Evolutionary conservation across 371 early-diverging fungal genomes (phyloP).

Genomic region (Lichtheimia hyalospora): DNA sequence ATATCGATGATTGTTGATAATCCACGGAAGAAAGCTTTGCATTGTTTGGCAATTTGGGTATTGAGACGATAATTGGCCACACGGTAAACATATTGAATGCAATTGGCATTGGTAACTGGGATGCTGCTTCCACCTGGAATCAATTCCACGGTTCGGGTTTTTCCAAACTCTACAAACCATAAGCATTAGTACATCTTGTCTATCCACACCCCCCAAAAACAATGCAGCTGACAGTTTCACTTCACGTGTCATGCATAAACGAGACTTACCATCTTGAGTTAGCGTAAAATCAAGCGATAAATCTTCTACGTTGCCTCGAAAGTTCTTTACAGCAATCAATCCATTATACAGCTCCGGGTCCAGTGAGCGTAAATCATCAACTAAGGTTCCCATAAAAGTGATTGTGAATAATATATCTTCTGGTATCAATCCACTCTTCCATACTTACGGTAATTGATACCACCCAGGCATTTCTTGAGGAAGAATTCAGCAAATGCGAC

Average conservation of each 20-base stretch:
- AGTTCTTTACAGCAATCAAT: conserved; percentile 79
- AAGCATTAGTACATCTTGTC: background rate
- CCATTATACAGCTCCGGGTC: conserved; percentile 88
- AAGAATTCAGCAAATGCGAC: conserved; percentile 93
- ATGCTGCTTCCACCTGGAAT: conserved; percentile 74
- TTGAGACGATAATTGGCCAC: conserved; percentile 80
- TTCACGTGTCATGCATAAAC: background rate
- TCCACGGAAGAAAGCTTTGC: conserved; percentile 82
- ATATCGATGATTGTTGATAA: conserved; percentile 76
- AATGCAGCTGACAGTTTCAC: background rate
- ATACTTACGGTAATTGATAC: conserved; percentile 63
- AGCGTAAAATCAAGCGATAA: conserved; percentile 83
- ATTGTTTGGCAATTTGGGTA: conserved; percentile 81
- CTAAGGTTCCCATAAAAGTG: conserved; percentile 10
- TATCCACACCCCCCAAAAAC: conserved; percentile 3
- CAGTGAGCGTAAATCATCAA: conserved; percentile 89
- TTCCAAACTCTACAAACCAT: conserved; percentile 42
- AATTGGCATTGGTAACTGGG: conserved; percentile 82
- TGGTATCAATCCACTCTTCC: background rate
- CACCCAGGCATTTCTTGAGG: conserved; percentile 83
- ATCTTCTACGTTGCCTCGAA: conserved; percentile 73
- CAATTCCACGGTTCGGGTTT: conserved; percentile 64
- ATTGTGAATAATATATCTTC: background rate
- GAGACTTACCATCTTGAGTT: conserved; percentile 54
- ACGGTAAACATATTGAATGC: conserved; percentile 80